phyloP scores from a whole-genome alignment of 805 yeast genomes.

The Kuraishia ogatae region DNA sequence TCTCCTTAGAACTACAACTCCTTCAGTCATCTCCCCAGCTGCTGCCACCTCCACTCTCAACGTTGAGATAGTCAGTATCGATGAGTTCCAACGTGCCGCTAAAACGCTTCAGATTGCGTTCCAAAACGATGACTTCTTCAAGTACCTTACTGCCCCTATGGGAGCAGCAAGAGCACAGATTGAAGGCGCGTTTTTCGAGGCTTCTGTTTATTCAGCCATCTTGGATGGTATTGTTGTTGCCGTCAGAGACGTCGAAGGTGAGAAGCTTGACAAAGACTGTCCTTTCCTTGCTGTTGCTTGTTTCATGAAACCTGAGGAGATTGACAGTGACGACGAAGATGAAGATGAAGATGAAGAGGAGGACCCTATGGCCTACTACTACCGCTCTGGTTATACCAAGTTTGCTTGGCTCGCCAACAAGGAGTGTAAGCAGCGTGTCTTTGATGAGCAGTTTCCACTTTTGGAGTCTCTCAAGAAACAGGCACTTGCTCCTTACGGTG shows the following conservation, averaged over 20 bases:
- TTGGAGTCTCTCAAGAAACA: constrained; percentile 34
- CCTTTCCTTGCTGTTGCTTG: constrained; percentile 49
- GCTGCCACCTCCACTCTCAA: background rate
- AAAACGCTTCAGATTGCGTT: constrained; percentile 44
- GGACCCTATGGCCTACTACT: constrained; percentile 25
- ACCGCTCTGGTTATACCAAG: constrained; percentile 23
- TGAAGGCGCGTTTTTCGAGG: constrained; percentile 44
- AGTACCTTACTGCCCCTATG: constrained; percentile 36
- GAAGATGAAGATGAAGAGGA: constrained; percentile 13
- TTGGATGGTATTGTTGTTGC: constrained; percentile 41
- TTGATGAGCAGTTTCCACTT: constrained; percentile 39
- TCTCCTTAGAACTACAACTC: background rate
- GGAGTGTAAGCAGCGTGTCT: constrained; percentile 40
- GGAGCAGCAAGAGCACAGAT: constrained; percentile 27
- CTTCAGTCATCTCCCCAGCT: background rate
- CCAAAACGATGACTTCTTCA: constrained; percentile 44
- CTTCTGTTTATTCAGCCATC: constrained; percentile 41
- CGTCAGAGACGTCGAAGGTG: constrained; percentile 37
- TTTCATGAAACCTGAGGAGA: constrained; percentile 26
- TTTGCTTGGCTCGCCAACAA: constrained; percentile 25
- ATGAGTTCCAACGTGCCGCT: constrained; percentile 48
- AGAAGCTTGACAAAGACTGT: constrained; percentile 23
- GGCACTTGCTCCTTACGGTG: constrained; percentile 25
- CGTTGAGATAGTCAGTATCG: constrained; percentile 14
- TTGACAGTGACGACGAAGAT: constrained; percentile 3